Conservation (phyloP, 345 rosid species). For the Linum usitatissimum region DNA sequence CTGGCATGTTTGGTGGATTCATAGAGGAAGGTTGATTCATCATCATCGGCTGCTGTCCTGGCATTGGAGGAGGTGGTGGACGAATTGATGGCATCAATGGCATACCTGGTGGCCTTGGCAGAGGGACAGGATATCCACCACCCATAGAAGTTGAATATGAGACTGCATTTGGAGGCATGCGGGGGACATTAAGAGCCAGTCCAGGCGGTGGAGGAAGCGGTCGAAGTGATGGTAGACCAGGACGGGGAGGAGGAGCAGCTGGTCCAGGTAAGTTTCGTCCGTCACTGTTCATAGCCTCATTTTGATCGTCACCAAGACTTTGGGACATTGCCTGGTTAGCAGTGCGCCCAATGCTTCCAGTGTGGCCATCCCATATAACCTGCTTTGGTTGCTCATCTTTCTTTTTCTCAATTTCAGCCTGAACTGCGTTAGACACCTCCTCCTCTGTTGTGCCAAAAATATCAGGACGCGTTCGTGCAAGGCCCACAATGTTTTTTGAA, state of each 20-base stretch:
- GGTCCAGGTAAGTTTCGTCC: constrained; percentile 66
- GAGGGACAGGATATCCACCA: constrained; percentile 38
- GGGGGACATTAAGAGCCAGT: constrained; percentile 69
- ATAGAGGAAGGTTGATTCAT: constrained; percentile 43
- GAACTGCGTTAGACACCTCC: constrained; percentile 90
- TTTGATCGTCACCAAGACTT: constrained; percentile 48
- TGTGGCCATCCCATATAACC: constrained; percentile 93
- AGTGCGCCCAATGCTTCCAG: constrained; percentile 85
- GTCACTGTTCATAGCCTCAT: constrained; percentile 31
- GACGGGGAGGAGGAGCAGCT: constrained; percentile 75
- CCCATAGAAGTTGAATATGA: constrained; percentile 36
- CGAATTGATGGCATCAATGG: constrained; percentile 50
- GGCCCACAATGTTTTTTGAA: constrained; percentile 76
- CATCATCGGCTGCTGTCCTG: constrained; percentile 52
- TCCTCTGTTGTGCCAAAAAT: constrained; percentile 91
- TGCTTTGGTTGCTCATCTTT: constrained; percentile 89
- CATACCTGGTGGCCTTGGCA: constrained; percentile 51
- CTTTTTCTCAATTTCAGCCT: constrained; percentile 88
- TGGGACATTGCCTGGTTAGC: constrained; percentile 83
- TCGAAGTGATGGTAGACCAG: constrained; percentile 47
- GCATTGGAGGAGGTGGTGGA: constrained; percentile 51
- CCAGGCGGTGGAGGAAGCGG: constrained; percentile 85
- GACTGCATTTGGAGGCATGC: constrained; percentile 42
- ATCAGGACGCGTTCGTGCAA: constrained; percentile 83
- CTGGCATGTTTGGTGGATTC: constrained; percentile 28